Evolutionary conservation across 306 rosid genomes (phyloP).

Genomic region (Crataegus laevigata): DNA sequence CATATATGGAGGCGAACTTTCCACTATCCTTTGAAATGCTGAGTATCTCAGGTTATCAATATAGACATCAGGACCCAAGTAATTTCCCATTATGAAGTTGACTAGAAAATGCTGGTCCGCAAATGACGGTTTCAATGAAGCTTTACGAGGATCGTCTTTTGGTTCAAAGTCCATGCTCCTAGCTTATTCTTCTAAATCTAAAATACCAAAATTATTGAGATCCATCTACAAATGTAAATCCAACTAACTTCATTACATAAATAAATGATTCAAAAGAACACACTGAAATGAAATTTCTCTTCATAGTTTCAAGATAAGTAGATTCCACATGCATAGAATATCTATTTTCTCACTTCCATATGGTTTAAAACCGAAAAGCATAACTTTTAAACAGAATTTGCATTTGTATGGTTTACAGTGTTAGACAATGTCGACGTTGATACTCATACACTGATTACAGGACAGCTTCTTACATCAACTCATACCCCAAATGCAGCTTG

Average conservation of each 20-base stretch:
- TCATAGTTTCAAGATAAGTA: neutral
- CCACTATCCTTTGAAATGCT: conserved; percentile 28
- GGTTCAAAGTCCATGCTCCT: conserved; percentile 39
- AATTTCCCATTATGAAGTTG: conserved; percentile 42
- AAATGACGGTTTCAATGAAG: conserved; percentile 8
- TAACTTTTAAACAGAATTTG: neutral
- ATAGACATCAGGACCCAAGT: conserved; percentile 66
- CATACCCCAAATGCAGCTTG: neutral
- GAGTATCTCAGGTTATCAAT: conserved; percentile 35
- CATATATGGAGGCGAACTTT: conserved; percentile 28
- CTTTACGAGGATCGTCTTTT: conserved; percentile 9
- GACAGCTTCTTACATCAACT: no score
- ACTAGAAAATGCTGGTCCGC: conserved; percentile 40
- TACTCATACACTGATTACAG: neutral
- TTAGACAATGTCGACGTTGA: neutral
- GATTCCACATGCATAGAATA: neutral
- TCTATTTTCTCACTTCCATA: neutral
- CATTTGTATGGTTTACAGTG: neutral
- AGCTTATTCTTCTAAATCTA: neutral
- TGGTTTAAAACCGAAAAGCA: neutral
- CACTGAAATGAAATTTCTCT: neutral
- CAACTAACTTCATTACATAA: neutral
- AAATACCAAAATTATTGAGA: neutral
- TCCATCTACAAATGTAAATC: conserved; percentile 7
- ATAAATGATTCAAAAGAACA: neutral